Conservation (phyloP, 2,329 filamentous ascomycete genomes). For the Fusarium chlamydosporum region DNA sequence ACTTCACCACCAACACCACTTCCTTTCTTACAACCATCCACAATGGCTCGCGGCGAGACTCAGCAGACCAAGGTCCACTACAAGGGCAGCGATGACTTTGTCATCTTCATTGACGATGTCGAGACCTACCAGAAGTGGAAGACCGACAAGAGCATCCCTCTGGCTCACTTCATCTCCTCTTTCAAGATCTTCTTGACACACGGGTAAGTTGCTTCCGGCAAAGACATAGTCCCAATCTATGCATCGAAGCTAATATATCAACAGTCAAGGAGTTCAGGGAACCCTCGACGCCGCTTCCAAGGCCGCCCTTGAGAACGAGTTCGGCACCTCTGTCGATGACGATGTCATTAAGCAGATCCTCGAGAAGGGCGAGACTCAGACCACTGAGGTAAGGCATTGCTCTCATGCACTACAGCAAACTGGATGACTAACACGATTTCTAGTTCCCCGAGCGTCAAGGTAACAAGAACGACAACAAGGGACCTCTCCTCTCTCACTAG, state of each 20-base stretch:
- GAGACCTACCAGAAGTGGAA: constrained; percentile 85
- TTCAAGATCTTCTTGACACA: constrained; percentile 94
- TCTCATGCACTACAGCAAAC: neutral
- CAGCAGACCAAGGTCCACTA: constrained; percentile 84
- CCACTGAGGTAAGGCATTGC: constrained; percentile 62
- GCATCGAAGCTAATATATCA: constrained; percentile 29
- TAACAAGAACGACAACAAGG: constrained; percentile 67
- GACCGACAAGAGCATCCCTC: constrained; percentile 80
- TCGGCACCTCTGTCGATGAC: constrained; percentile 84
- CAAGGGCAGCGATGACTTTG: constrained; percentile 78
- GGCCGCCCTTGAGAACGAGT: constrained; percentile 83
- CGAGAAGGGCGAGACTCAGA: constrained; percentile 78
- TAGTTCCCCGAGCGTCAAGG: constrained; percentile 69
- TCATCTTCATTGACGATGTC: constrained; percentile 71
- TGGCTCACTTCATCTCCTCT: constrained; percentile 86
- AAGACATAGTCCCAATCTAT: neutral
- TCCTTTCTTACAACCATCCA: constrained; percentile 51
- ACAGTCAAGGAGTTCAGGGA: constrained; percentile 88
- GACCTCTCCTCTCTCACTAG: constrained; percentile 61
- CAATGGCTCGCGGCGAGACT: constrained; percentile 80
- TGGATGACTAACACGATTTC: constrained; percentile 14
- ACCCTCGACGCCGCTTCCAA: constrained; percentile 83
- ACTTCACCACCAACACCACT: constrained; percentile 31
- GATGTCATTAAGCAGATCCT: constrained; percentile 87
- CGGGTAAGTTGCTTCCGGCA: constrained; percentile 69